Evolutionary conservation across 73 alveolate species (phyloP).

Genomic region (Paramecium bursaria): DNA sequence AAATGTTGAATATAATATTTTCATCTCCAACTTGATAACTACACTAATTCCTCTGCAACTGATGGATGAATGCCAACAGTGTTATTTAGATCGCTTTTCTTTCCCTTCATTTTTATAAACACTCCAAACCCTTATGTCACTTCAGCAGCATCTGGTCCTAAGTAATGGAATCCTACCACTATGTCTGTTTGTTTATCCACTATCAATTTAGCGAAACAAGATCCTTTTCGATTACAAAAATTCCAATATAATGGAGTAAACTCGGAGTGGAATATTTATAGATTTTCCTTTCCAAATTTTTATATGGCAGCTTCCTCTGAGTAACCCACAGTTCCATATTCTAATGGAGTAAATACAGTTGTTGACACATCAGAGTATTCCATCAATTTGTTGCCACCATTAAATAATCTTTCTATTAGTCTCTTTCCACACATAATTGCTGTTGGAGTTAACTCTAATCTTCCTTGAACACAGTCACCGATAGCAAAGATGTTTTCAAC

Average conservation of each 20-base stretch:
- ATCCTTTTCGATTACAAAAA: slow-evolving; percentile 81
- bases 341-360: slow-evolving; percentile 98
- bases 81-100: slow-evolving; percentile 81
- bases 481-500: slow-evolving; percentile 94
- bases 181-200: slow-evolving; percentile 67
- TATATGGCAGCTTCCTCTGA: slow-evolving; percentile 93
- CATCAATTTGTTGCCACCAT: slow-evolving; percentile 86
- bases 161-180: slow-evolving; percentile 97
- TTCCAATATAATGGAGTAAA: slow-evolving; percentile 98
- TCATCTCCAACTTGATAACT: slow-evolving; percentile 59
- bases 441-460: slow-evolving; percentile 98
- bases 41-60: slow-evolving; percentile 89
- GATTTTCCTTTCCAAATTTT: slow-evolving; percentile 87
- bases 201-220: slow-evolving; percentile 34
- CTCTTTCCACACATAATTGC: slow-evolving; percentile 98
- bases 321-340: slow-evolving; percentile 95
- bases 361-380: slow-evolving; percentile 97
- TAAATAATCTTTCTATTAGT: slow-evolving; percentile 91
- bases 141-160: slow-evolving; percentile 99
- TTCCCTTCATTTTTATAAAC: slow-evolving; percentile 91
- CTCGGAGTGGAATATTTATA: slow-evolving; percentile 88
- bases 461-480: slow-evolving; percentile 96
- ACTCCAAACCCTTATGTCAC: slow-evolving; percentile 97
- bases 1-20: too few relatives aligned
- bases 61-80: slow-evolving; percentile 99